Percentiles rank a stretch among this genome's conserved stretches.
Conservation (phyloP, 768 basidiomycete species). For the Fistulinella prunicolor region DNA sequence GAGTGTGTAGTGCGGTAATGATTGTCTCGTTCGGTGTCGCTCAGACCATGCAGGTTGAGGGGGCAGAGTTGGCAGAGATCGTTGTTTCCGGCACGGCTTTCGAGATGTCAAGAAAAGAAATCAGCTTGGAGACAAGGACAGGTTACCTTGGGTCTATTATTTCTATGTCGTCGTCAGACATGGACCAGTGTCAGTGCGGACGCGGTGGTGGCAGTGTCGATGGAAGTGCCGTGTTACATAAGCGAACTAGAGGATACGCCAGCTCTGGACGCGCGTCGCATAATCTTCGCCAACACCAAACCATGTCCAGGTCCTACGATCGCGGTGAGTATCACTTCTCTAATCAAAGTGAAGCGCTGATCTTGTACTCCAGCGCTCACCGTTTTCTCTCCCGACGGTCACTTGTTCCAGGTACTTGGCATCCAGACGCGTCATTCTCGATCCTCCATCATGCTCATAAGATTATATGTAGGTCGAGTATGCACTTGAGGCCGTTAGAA, state of each 20-base stretch:
- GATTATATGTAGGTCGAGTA: constrained; percentile 82
- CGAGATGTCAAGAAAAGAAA: background rate
- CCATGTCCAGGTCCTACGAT: constrained; percentile 95
- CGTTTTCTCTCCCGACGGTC: constrained; percentile 98
- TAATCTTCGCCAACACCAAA: constrained; percentile 11
- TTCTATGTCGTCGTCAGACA: constrained; percentile 28
- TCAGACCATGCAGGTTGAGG: constrained; percentile 37
- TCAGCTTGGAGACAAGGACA: background rate
- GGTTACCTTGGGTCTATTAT: constrained; percentile 23
- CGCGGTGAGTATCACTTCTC: constrained; percentile 62
- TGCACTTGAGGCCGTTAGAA: constrained; percentile 94
- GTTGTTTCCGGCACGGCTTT: constrained; percentile 17
- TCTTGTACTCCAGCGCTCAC: constrained; percentile 69
- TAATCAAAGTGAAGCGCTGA: background rate
- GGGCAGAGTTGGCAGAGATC: constrained; percentile 53
- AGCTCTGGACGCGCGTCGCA: constrained; percentile 51
- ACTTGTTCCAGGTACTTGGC: constrained; percentile 94
- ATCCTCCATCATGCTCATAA: constrained; percentile 12
- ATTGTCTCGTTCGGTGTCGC: constrained; percentile 37
- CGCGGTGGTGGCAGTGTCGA: constrained; percentile 11
- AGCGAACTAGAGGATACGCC: constrained; percentile 19
- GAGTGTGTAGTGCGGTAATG: constrained; percentile 63
- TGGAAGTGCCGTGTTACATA: constrained; percentile 21
- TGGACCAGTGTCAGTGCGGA: background rate
- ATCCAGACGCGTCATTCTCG: constrained; percentile 25